Evolutionary conservation across 2,329 filamentous ascomycete species (phyloP).

Genomic region (Aureobasidium sp.): DNA sequence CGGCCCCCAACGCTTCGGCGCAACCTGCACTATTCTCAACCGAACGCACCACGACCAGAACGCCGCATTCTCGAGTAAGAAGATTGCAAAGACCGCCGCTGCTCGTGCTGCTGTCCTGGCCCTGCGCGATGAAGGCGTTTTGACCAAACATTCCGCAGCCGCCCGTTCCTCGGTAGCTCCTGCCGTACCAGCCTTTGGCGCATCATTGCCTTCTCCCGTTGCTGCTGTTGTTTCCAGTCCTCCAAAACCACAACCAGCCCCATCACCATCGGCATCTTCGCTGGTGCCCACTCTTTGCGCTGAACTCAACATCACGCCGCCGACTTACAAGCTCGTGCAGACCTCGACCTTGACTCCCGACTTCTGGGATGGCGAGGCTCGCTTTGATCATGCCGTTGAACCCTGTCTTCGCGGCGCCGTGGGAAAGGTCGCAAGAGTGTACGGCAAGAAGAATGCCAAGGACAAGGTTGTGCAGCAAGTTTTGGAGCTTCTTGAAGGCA

Average conservation of each 20-base stretch:
- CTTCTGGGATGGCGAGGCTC: slow-evolving; percentile 3
- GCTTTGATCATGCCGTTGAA: neutral
- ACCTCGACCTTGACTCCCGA: neutral
- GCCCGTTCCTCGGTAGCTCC: neutral
- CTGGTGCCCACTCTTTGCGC: neutral
- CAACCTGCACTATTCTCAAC: neutral
- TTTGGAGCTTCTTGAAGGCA: neutral
- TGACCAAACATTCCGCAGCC: neutral
- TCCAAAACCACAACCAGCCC: neutral
- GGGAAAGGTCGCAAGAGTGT: neutral
- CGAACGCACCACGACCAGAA: neutral
- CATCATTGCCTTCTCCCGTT: neutral
- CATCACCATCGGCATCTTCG: neutral
- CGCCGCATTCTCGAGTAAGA: slow-evolving; percentile 2
- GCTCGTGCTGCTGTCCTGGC: slow-evolving; percentile 7
- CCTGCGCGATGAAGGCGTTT: neutral
- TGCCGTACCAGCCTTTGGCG: neutral
- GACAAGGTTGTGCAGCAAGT: neutral
- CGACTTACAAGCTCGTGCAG: neutral
- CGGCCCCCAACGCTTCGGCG: slow-evolving; percentile 8
- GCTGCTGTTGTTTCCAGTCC: neutral
- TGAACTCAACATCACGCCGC: neutral
- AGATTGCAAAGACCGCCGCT: slow-evolving; percentile 3
- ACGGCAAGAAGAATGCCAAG: slow-evolving; percentile 5
- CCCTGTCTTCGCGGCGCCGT: neutral